Percentiles rank a stretch among this genome's conserved stretches.
phyloP scores from a whole-genome alignment of 148 eudicot genomes.

The Fallopia convolvulus region DNA sequence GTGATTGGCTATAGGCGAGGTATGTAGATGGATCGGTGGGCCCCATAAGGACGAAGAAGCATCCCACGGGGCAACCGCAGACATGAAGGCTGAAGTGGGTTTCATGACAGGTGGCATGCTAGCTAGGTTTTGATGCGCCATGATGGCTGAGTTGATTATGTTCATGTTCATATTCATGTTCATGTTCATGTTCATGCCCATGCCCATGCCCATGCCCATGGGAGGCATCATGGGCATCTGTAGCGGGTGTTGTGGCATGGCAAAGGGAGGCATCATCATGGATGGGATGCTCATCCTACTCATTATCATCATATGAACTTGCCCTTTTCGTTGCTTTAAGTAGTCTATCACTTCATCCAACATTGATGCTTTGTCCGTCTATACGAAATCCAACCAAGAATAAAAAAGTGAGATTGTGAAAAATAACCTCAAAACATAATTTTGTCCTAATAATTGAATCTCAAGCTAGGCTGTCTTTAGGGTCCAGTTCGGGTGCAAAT shows the following conservation, averaged over 20 bases:
- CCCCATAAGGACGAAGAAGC: conserved; percentile 12
- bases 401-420: neutral
- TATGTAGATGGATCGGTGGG: neutral
- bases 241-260: conserved; percentile 57
- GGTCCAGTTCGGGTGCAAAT: no score
- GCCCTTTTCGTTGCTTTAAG: conserved; percentile 67
- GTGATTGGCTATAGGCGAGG: neutral
- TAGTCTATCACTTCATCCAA: conserved; percentile 84
- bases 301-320: conserved; percentile 46
- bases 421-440: no score
- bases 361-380: conserved; percentile 94
- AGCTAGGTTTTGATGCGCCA: conserved; percentile 25
- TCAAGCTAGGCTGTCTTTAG: no score
- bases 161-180: no score
- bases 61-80: conserved; percentile 37
- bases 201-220: conserved; percentile 41
- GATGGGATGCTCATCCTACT: conserved; percentile 45
- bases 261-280: conserved; percentile 58
- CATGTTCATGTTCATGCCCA: conserved; percentile 10
- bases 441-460: no score
- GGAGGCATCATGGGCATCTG: conserved; percentile 78
- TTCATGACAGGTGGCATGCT: conserved; percentile 27
- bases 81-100: conserved; percentile 35
- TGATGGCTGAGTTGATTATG: conserved; percentile 15
- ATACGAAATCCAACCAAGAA: neutral